Evolutionary conservation across 805 yeast species (phyloP), one percentile per base, ranked within the genome.

Genomic region (Ogataea trehalophila): DNA sequence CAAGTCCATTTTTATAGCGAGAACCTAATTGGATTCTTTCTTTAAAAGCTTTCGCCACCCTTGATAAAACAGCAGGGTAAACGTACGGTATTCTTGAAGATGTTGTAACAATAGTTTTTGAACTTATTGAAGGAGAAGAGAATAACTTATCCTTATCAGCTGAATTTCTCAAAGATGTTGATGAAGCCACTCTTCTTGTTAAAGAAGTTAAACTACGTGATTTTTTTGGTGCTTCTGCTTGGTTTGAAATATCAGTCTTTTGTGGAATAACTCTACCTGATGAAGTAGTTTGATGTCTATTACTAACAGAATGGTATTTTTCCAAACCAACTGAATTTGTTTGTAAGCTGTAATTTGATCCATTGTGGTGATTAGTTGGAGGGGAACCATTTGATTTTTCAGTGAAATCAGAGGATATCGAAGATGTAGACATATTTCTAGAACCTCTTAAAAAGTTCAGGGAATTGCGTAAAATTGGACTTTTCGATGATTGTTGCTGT

Each of bases 51-150:
- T 75, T 77, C 0, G 97, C 96, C 16, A 94, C 98, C 43, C 81
- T 75, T 5, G 97, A 88, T 17, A 94, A 70, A 59, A 88, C 58
- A 0, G 99, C 98, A 2, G 98, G 97, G 63, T 94, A 90, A 2
- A 90, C 91, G 17, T 76, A 70, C 6, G 96, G 95, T 47, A 77
- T 74, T 46, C 70, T 70, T 13, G 75, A 64, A 15, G 75, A 58
- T 2, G 82, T 68, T 1, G 81, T 68, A 14, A 76, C 71, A 36
- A 78, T 65, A 0, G 86, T 73, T 50, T 74, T 72, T 23, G 72
- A 68, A 4, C 74, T 63, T 4, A 63, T 47, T 0, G 68, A 58
- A 2, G 67, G 54, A 33, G 57, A 59, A 6, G 65, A 55, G 39
- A 45, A 55, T 18, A 57, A 42, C 38, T 60, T 61, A n/a, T 55